Percentiles rank a stretch among this genome's conserved stretches.
These are phyloP conservation scores for Cercospora sp. DNA, from an alignment of 2,329 filamentous ascomycete genomes.

Conservation along the genomic window DNA sequence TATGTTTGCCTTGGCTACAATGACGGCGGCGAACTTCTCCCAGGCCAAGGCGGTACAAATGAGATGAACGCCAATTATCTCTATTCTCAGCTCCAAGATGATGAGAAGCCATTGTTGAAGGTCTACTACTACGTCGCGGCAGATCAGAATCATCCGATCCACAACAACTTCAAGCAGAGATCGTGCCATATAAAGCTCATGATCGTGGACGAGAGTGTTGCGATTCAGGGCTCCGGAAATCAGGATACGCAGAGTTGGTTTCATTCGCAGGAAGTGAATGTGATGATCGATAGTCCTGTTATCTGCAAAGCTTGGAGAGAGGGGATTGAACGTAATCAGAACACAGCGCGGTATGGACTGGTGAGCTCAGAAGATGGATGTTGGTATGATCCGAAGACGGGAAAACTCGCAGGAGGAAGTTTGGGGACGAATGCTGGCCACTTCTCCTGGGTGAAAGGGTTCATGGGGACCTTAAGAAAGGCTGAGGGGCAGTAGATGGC, in stretches of 20 bases:
- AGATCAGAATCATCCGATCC: constrained; percentile 67
- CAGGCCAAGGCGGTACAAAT: constrained; percentile 73
- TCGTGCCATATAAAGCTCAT: constrained; percentile 77
- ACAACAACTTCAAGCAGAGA: constrained; percentile 64
- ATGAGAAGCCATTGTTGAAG: constrained; percentile 44
- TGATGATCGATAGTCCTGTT: constrained; percentile 66
- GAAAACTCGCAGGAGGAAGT: constrained; percentile 44
- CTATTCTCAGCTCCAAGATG: constrained; percentile 53
- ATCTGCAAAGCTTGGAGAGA: constrained; percentile 53
- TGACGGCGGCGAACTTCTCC: constrained; percentile 72
- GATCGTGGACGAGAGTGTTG: constrained; percentile 68
- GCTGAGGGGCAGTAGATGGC: constrained; percentile 20
- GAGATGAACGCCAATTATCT: constrained; percentile 67
- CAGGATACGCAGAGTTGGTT: constrained; percentile 80
- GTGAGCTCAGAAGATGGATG: constrained; percentile 58
- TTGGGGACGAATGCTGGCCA: constrained; percentile 44
- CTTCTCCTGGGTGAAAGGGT: constrained; percentile 26
- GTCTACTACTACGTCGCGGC: constrained; percentile 73
- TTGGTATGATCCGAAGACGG: constrained; percentile 56
- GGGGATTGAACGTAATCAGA: constrained; percentile 57
- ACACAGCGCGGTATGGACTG: constrained; percentile 61
- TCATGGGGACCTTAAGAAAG: constrained; percentile 26
- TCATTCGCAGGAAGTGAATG: constrained; percentile 74
- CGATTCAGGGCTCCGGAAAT: constrained; percentile 73
- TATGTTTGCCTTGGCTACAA: constrained; percentile 80